Evolutionary conservation across 1,139 yeast genomes (phyloP), one percentile per base, ranked within the genome.

Genomic region (Saccharomyces hybrid): DNA sequence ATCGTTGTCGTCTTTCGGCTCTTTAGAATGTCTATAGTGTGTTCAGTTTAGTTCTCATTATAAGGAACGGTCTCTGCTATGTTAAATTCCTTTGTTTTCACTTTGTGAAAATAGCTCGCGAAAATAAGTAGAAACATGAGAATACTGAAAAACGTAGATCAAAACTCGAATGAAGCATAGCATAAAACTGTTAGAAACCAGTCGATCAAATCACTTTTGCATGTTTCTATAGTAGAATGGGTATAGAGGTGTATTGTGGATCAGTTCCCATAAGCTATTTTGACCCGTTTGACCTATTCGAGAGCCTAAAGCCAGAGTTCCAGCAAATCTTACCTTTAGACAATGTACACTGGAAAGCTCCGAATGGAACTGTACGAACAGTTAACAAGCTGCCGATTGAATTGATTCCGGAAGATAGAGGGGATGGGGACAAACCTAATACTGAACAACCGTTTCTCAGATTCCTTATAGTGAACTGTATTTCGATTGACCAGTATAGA

Each of bases 221-320:
- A 31, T 31, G 34, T 31, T 31, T 31, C 2, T 31, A 31, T 31
- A 31, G 34, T 31, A 31, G 34, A 31, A 31, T 31, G 34, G 34
- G 34, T 31, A 31, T 31, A 31, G 34, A 31, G 34, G 34, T 31
- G 34, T 31, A 31, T 31, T 31, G 34, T 31, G 34, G 34, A 31
- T 31, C 34, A 31, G 71, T 83, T 3, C 66, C 69, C 50, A 72
- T 86, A 28, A 90, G 95, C 8, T 90, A 83, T 69, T 89, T 87
- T 69, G 98, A 93, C 67, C 98, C 98, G 0, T 87, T 88, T 66
- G 80, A 81, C 47, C 80, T 86, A 0, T 86, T 78, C 64, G 78
- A 81, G 1, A 71, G 73, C 49, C 70, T 90, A n/a, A 69, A 77
- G 58, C 70, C 74, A 2, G 84, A 80, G 41, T 70, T 91, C 26